A percentile compares a stretch with the other conserved stretches of the same genome.
These are phyloP conservation scores for Russula brevipes DNA, from an alignment of 768 basidiomycete species.

Conservation along the genomic window DNA sequence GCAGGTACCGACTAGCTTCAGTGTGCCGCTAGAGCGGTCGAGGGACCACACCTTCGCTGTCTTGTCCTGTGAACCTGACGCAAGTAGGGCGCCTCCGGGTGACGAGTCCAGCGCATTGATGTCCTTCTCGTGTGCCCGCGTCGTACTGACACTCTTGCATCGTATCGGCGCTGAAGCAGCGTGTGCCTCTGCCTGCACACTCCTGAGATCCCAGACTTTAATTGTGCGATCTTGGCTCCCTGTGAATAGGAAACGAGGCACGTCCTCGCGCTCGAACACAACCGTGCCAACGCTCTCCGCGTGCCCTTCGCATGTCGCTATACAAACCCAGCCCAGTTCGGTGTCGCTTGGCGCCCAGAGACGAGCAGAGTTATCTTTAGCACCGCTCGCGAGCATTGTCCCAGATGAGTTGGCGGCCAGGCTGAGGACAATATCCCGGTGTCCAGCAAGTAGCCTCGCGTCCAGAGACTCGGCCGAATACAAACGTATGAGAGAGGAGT, in stretches of 20 bases:
- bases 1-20: slow-evolving; percentile 78
- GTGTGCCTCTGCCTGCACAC: slow-evolving; percentile 37
- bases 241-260: slow-evolving; percentile 71
- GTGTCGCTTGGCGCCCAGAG: slow-evolving; percentile 57
- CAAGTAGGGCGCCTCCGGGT: slow-evolving; percentile 82
- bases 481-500: slow-evolving; percentile 90
- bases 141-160: slow-evolving; percentile 75
- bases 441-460: slow-evolving; percentile 81
- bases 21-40: slow-evolving; percentile 53
- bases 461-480: slow-evolving; percentile 76
- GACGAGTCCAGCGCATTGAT: slow-evolving; percentile 95
- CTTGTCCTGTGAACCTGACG: slow-evolving; percentile 93
- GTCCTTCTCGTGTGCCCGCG: slow-evolving; percentile 95
- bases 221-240: slow-evolving; percentile 97
- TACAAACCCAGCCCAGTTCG: slow-evolving; percentile 61
- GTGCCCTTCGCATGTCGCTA: slow-evolving; percentile 89
- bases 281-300: slow-evolving; percentile 90
- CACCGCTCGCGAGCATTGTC: slow-evolving; percentile 77
- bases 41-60: slow-evolving; percentile 88
- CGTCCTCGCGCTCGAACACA: slow-evolving; percentile 61
- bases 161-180: slow-evolving; percentile 36
- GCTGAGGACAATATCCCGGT: slow-evolving; percentile 86
- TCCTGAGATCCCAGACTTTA: slow-evolving; percentile 94
- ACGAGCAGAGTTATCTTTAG: slow-evolving; percentile 86
- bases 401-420: slow-evolving; percentile 67